Evolutionary conservation across 129 eudicot genomes (phyloP).

Genomic region (Centella asiatica): DNA sequence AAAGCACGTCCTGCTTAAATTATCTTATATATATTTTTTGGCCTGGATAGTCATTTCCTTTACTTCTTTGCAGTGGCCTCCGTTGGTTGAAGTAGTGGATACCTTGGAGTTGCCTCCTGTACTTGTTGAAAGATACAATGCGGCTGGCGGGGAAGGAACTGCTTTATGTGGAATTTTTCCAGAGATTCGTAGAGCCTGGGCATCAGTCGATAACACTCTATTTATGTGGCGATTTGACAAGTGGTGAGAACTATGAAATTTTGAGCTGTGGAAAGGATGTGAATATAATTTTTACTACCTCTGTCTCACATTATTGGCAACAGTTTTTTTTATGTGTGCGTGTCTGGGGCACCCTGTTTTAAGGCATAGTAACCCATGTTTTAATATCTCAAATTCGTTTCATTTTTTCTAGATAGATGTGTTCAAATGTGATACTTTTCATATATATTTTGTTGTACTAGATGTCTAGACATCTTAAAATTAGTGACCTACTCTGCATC

Average conservation of each 20-base stretch:
- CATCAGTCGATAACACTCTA: slow-evolving; percentile 84
- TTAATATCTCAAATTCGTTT: too few species aligned
- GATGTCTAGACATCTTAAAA: too few species aligned
- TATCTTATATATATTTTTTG: background rate
- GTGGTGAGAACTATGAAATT: slow-evolving; percentile 37
- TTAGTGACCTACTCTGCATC: too few species aligned
- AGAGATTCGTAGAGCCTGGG: slow-evolving; percentile 99
- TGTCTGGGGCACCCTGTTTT: too few species aligned
- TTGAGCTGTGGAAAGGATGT: background rate
- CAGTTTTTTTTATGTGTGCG: too few species aligned
- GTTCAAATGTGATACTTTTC: too few species aligned
- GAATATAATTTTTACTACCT: background rate
- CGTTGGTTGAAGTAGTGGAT: slow-evolving; percentile 86
- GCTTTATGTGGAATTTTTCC: slow-evolving; percentile 98
- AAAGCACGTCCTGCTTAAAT: background rate
- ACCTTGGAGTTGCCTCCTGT: slow-evolving; percentile 90
- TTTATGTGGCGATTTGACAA: slow-evolving; percentile 98
- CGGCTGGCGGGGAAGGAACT: slow-evolving; percentile 96
- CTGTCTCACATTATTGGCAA: background rate
- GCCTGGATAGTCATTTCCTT: slow-evolving; percentile 5
- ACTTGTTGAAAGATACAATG: slow-evolving; percentile 81
- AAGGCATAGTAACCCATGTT: too few species aligned
- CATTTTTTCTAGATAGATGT: too few species aligned
- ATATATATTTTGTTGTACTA: too few species aligned
- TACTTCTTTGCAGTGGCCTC: slow-evolving; percentile 81